Evolutionary conservation across 148 eudicot genomes (phyloP).

Genomic region (Rhododendron henanense): DNA sequence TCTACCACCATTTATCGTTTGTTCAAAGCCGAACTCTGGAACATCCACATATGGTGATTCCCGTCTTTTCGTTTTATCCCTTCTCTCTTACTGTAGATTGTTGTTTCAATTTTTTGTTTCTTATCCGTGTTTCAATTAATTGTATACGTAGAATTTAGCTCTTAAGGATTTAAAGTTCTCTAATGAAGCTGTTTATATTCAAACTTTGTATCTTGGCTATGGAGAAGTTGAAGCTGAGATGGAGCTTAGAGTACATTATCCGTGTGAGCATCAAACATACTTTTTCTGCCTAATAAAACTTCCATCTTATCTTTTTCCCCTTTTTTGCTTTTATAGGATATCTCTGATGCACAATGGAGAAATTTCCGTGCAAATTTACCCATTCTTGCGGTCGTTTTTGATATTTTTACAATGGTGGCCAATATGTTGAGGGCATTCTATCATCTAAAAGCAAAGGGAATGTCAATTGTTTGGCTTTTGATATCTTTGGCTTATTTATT

Average conservation of each 20-base stretch:
- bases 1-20: too few relatives aligned
- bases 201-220: too few relatives aligned
- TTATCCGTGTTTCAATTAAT: too few relatives aligned
- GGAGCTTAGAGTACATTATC: not conserved
- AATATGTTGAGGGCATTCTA: conserved; percentile 34
- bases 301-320: not conserved
- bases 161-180: too few relatives aligned
- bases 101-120: too few relatives aligned
- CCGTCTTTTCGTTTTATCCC: too few relatives aligned
- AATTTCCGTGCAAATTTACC: conserved; percentile 77
- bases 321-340: conserved; percentile 47
- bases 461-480: conserved; percentile 76
- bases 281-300: conserved; percentile 6
- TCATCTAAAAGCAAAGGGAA: conserved; percentile 61
- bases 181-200: too few relatives aligned
- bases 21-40: too few relatives aligned
- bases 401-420: conserved; percentile 65
- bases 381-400: conserved; percentile 63
- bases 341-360: conserved; percentile 93
- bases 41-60: too few relatives aligned
- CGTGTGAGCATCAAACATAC: not conserved
- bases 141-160: too few relatives aligned
- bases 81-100: too few relatives aligned
- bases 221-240: too few relatives aligned
- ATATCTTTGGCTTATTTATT: conserved; percentile 59